Evolutionary conservation across 1,284 basidiomycete genomes (phyloP), one percentile per base, ranked within the genome.

Genomic region (Cryptococcus sp.): DNA sequence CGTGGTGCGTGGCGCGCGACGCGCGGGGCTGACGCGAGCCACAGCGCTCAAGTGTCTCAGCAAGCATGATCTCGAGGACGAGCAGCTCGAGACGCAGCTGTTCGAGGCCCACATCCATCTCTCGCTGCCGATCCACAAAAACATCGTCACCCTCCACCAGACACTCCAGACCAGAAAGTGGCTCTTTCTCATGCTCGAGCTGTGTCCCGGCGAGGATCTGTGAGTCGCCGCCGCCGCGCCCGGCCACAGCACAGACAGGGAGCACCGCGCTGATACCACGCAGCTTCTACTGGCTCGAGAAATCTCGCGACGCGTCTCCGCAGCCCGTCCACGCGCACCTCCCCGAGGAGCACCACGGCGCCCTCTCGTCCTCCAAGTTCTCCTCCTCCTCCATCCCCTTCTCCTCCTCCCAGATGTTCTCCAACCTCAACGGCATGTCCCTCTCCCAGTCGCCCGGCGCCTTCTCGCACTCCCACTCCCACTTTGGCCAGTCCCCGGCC

Each of bases 71-170:
- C 85, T 95, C 63, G 86, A 89, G 76, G 83, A 87, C 65, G 91
- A 94, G 56, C 87, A 89, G 63, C 82, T 94, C 68, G 84, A 83
- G 40, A 86, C 91, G 3, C 93, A 96, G 78, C 82, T 93, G 78
- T 85, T 89, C 67, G 93, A 96, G 84, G 93, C 93, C 47, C 91
- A 86, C 46, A 91, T 98, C 60, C 95, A 98, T 76, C 91, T 97
- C 74, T 93, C 90, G 28, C 83, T 98, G 44, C 89, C 87, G 35
- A 80, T 86, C 12, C 95, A 98, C 74, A 84, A 88, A 46, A 96
- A 97, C 80, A 95, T 98, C 66, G 95, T 96, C 65, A 94, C 94
- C 18, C 84, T 98, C 28, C 87, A 97, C 76, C 86, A 91, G 66
- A 93, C 93, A 3, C 83, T 87, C 62, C 89, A 91, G 74, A 91